Percentiles rank a stretch among this genome's conserved stretches.
These are phyloP conservation scores for Apophysomyces elegans DNA, from an alignment of 371 early-diverging fungal species.

Conservation along the genomic window DNA sequence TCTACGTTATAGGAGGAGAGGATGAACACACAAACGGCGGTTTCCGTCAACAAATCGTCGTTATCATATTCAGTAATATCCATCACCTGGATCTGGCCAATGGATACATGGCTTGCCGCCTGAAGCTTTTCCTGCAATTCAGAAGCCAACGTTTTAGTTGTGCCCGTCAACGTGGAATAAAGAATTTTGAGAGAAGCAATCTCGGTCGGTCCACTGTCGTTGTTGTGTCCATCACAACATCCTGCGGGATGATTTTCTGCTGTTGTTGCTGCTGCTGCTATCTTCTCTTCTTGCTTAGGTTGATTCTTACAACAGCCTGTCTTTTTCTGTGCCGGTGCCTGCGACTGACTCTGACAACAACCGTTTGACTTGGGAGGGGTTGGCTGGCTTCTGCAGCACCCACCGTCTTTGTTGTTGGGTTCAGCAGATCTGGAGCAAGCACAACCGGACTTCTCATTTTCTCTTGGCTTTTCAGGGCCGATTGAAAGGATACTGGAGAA, in stretches of 20 bases:
- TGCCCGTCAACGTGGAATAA: constrained; percentile 54
- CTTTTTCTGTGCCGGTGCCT: constrained; percentile 4
- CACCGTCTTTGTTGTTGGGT: constrained; percentile 5
- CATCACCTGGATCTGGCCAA: constrained; percentile 43
- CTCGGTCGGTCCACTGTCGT: constrained; percentile 18
- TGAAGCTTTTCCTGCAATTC: constrained; percentile 37
- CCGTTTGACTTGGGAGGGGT: neutral
- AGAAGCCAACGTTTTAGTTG: constrained; percentile 49
- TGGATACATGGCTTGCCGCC: constrained; percentile 21
- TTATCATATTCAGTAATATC: constrained; percentile 75
- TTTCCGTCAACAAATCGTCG: constrained; percentile 68
- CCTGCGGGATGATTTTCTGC: neutral
- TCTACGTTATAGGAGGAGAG: constrained; percentile 78
- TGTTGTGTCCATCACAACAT: constrained; percentile 20
- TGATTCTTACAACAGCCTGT: constrained; percentile 7
- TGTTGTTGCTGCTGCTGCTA: constrained; percentile 6
- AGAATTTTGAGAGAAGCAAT: constrained; percentile 54
- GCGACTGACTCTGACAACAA: constrained; percentile 3
- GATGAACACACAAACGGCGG: constrained; percentile 65
- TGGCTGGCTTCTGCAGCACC: constrained; percentile 36
- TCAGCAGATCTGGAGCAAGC: constrained; percentile 24
- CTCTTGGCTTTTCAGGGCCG: constrained; percentile 35
- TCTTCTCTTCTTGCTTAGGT: constrained; percentile 1
- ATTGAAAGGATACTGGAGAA: constrained; percentile 52
- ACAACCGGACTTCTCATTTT: constrained; percentile 22